Evolutionary conservation across 768 basidiomycete species (phyloP).

Genomic region (Russula sp.): DNA sequence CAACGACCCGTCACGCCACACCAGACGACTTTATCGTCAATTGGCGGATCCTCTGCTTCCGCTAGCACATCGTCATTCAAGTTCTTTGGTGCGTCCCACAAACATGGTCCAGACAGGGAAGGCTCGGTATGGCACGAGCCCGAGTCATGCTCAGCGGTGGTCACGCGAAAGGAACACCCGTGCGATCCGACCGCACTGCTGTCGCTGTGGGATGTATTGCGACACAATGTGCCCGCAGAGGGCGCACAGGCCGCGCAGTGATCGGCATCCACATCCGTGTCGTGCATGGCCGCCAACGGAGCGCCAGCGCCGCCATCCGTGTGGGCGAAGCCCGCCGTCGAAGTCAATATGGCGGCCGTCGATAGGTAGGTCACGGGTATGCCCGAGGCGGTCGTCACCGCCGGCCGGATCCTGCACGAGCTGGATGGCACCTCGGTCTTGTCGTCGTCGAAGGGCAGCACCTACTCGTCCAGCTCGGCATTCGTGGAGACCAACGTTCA

Average conservation of each 20-base stretch:
- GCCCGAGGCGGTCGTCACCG: conserved; percentile 34
- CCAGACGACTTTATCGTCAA: conserved; percentile 20
- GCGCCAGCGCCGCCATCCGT: conserved; percentile 33
- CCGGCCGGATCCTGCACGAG: conserved; percentile 43
- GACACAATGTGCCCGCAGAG: conserved; percentile 45
- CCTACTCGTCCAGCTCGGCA: conserved; percentile 23
- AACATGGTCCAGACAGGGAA: conserved; percentile 57
- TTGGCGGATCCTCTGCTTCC: conserved; percentile 27
- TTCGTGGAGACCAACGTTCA: conserved; percentile 35
- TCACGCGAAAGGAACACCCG: conserved; percentile 58
- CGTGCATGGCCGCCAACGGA: conserved; percentile 23
- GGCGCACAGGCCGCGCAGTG: conserved; percentile 23
- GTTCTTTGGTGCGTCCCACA: conserved; percentile 40
- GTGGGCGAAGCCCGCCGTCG: conserved; percentile 54
- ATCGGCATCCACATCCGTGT: conserved; percentile 23
- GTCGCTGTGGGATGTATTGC: conserved; percentile 56
- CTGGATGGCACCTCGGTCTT: conserved; percentile 32
- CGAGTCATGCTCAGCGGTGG: conserved; percentile 54
- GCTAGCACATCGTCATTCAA: conserved; percentile 39
- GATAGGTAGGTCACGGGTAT: conserved; percentile 42
- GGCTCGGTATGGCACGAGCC: conserved; percentile 53
- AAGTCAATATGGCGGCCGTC: conserved; percentile 44
- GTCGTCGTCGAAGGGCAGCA: conserved; percentile 28
- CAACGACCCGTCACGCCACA: not conserved
- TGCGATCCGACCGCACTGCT: conserved; percentile 55